Conservation (phyloP, 495 filamentous ascomycete species). For the Bryoglossum gracile region DNA sequence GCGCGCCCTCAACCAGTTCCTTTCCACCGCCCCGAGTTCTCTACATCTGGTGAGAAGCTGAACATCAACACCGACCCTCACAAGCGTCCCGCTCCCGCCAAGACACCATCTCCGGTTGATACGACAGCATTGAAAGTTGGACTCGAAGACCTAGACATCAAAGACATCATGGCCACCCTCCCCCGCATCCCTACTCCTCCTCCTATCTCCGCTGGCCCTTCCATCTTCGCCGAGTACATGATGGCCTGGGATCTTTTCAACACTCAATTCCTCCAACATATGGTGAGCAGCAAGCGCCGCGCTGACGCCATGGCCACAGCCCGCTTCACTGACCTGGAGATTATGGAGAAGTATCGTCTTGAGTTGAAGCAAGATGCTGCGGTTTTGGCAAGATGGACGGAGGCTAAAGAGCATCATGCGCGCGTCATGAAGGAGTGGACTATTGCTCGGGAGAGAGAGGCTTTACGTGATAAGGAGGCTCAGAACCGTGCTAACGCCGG, state of each 20-base stretch:
- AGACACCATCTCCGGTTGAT: slow-evolving; percentile 27
- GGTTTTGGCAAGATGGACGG: slow-evolving; percentile 61
- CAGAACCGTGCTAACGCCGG: no score
- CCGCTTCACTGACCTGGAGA: slow-evolving; percentile 49
- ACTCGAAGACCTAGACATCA: slow-evolving; percentile 58
- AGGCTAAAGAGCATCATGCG: no score
- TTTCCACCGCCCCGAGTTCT: slow-evolving; percentile 19
- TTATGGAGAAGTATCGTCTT: slow-evolving; percentile 45
- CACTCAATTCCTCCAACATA: slow-evolving; percentile 56
- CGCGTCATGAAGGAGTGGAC: no score
- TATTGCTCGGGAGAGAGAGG: no score
- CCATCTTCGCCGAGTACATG: slow-evolving; percentile 60
- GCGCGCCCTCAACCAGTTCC: slow-evolving; percentile 14
- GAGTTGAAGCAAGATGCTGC: slow-evolving; percentile 56
- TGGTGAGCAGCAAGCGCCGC: slow-evolving; percentile 52
- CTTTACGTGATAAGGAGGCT: no score
- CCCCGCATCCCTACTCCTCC: slow-evolving; percentile 61
- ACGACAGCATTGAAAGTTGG: slow-evolving; percentile 43
- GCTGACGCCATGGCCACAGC: slow-evolving; percentile 40
- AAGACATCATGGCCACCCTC: slow-evolving; percentile 55
- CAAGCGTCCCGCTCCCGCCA: slow-evolving; percentile 14
- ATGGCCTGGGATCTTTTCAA: slow-evolving; percentile 61
- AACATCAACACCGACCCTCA: slow-evolving; percentile 9
- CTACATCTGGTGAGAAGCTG: slow-evolving; percentile 7
- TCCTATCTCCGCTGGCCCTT: slow-evolving; percentile 43